Conservation (phyloP, 2,329 filamentous ascomycete genomes). For the Sporothrix inflata region DNA sequence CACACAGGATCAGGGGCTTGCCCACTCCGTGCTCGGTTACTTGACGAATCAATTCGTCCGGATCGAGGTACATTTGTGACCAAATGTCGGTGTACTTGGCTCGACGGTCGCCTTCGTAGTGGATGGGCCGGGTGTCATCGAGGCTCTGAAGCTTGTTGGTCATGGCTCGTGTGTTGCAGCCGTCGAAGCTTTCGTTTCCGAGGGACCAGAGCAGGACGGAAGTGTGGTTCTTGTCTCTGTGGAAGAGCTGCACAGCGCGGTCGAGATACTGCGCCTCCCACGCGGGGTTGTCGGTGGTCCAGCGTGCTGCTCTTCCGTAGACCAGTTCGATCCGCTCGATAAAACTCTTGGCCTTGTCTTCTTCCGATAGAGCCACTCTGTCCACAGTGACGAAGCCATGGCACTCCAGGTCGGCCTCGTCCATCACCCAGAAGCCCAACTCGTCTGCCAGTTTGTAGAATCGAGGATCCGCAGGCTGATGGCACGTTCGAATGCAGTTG, state of each 20-base stretch:
- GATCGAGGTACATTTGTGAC: not conserved
- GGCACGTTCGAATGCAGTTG: constrained; percentile 69
- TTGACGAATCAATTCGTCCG: constrained; percentile 63
- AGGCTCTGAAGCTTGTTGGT: constrained; percentile 50
- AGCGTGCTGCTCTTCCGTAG: not conserved
- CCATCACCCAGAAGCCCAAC: constrained; percentile 63
- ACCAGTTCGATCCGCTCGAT: not conserved
- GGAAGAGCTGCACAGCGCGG: constrained; percentile 63
- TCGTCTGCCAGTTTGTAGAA: constrained; percentile 65
- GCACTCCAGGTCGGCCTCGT: constrained; percentile 53
- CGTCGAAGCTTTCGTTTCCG: constrained; percentile 70
- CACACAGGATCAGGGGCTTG: not conserved
- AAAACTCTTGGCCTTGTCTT: constrained; percentile 32
- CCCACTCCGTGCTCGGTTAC: constrained; percentile 35
- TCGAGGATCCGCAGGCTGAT: constrained; percentile 65
- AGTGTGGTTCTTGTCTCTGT: constrained; percentile 66
- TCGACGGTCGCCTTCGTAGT: constrained; percentile 64
- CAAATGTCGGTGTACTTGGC: constrained; percentile 50
- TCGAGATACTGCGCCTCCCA: constrained; percentile 67
- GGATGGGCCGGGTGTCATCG: constrained; percentile 53
- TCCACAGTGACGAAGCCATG: constrained; percentile 42
- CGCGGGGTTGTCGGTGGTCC: constrained; percentile 52
- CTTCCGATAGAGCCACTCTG: not conserved
- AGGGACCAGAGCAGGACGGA: constrained; percentile 68
- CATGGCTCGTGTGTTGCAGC: constrained; percentile 66